Evolutionary conservation across 2,329 filamentous ascomycete species (phyloP), one percentile per base, ranked within the genome.

Genomic region (Xylariaceae sp.): DNA sequence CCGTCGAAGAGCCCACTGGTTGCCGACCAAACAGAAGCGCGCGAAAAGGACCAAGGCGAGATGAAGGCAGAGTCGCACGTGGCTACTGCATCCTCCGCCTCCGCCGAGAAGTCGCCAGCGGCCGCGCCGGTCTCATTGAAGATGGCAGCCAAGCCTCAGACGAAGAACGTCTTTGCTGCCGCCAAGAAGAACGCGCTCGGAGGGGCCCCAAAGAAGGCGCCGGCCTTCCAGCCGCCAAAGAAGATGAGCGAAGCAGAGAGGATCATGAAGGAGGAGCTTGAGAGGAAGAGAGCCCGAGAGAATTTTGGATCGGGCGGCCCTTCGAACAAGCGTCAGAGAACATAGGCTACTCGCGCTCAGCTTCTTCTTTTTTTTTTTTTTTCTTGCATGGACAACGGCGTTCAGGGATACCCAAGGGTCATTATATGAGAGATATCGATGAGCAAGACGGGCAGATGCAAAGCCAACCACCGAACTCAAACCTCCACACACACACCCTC

Each of bases 181-280:
- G 65, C 67, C 5, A 74, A 72, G 52, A 89, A 87, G 63, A 90
- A 89, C 43, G 77, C 80, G 0, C 62, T 86, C 2, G 55, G 58
- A 1, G 61, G 63, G 1, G 70, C 73, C 2, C 63, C 70, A 3
- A 86, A 86, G 58, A 86, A 85, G 55, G 42, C 57, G 1, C 49
- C 63, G 19, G 70, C 67, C 9, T 61, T 74, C 3, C 76, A 77
- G 40, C 72, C 72, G 35, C 79, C 77, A 2, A 87, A 84, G 67
- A 92, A 84, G 50, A 90, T 94, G 74, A 90, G 83, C 50, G 86
- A 93, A 53, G 82, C 80, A 3, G 87, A 90, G 60, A 73, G 82
- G 33, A 93, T 92, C 50, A 94, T 94, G 88, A 85, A 82, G 58
- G 81, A 84, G 48, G 83, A 89, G 52, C 70, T 86, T 59, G 82